These are phyloP conservation scores for Cyclaneusma minus DNA, from an alignment of 2,329 filamentous ascomycete species.

Conservation along the genomic window DNA sequence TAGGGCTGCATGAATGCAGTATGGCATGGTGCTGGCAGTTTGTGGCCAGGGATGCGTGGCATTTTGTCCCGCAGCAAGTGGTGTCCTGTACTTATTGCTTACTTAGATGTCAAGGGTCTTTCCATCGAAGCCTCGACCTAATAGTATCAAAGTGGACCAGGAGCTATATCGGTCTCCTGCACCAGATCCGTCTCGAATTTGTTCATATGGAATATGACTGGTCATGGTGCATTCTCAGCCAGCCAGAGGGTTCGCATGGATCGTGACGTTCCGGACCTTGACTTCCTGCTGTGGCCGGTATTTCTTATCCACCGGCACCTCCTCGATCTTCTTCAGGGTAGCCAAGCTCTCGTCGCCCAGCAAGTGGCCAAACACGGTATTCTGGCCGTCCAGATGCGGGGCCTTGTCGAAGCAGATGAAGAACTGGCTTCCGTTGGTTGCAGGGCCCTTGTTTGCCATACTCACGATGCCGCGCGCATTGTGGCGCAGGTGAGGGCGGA, in stretches of 20 bases:
- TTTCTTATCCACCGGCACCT: slow-evolving; percentile 62
- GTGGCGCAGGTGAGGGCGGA: slow-evolving; percentile 53
- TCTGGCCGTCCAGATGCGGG: slow-evolving; percentile 68
- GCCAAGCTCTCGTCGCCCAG: slow-evolving; percentile 47
- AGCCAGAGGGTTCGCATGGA: slow-evolving; percentile 70
- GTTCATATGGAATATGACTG: too few relatives aligned
- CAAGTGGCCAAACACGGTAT: slow-evolving; percentile 70
- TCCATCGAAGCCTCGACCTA: too few relatives aligned
- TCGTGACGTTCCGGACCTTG: slow-evolving; percentile 51
- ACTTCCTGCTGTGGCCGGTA: slow-evolving; percentile 52
- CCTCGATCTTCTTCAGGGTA: slow-evolving; percentile 58
- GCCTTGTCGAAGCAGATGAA: slow-evolving; percentile 67
- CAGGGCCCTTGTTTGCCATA: slow-evolving; percentile 66
- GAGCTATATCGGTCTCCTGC: too few relatives aligned
- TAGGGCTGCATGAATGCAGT: too few relatives aligned
- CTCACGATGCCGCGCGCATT: slow-evolving; percentile 53
- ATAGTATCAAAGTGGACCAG: too few relatives aligned
- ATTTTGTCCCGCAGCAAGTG: too few relatives aligned
- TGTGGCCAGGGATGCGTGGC: too few relatives aligned
- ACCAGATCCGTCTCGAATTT: too few relatives aligned
- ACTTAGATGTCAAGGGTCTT: too few relatives aligned
- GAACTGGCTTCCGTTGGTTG: slow-evolving; percentile 66
- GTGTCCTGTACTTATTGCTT: too few relatives aligned
- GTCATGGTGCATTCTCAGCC: too few relatives aligned
- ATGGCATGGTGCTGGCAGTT: too few relatives aligned